Base-by-base conservation (phyloP, 2,329 filamentous ascomycete genomes). In the Aspergillus sergii region DNA sequence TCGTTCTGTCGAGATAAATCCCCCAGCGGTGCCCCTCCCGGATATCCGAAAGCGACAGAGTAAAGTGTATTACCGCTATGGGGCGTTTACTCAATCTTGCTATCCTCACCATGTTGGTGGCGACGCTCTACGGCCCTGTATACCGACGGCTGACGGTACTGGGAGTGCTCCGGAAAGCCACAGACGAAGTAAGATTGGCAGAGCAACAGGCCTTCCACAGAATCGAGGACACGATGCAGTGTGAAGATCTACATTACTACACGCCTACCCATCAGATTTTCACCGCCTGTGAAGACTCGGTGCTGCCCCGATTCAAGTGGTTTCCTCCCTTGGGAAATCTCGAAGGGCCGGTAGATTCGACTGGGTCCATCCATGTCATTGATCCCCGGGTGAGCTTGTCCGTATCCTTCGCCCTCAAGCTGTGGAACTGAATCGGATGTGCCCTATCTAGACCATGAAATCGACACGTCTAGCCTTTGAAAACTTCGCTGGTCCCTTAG, bases 181-280 rank as follows among this genome's bases (percentile, higher is more conserved):
- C 60, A 16, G 61, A 60, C n/a, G 68, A 68, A 3, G 59, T 65
- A 3, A 54, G 68, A 7, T 64, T 80, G 58, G 73, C 69, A 3
- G 64, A 75, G 4, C 76, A 79, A n/a, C 60, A 43, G 30, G 11
- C 56, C 26, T 69, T 85, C 1, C 67, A 79, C 7, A 64, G 69
- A 11, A 84, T 89, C 11, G 72, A 80, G 0, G 83, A 86, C 64
- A 88, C 87, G 0, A 71, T 79, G 3, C 79, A 85, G 19, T 89
- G 87, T 69, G 88, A 89, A 67, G 87, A 89, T 64, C 55, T 89
- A 4, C 86, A 89, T 68, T 81, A 86, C 60, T 82, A 88, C 64
- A 70, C 70, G 1, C 72, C 80, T 0, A 83, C 81, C 19, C 78
- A 81, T 0, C 62, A 81, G 9, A 72, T 89, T 1, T 89, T 87